A percentile compares a stretch with the other conserved stretches of the same genome.
These are phyloP conservation scores for Hysterangium stoloniferum DNA, from an alignment of 768 basidiomycete species.

Conservation along the genomic window DNA sequence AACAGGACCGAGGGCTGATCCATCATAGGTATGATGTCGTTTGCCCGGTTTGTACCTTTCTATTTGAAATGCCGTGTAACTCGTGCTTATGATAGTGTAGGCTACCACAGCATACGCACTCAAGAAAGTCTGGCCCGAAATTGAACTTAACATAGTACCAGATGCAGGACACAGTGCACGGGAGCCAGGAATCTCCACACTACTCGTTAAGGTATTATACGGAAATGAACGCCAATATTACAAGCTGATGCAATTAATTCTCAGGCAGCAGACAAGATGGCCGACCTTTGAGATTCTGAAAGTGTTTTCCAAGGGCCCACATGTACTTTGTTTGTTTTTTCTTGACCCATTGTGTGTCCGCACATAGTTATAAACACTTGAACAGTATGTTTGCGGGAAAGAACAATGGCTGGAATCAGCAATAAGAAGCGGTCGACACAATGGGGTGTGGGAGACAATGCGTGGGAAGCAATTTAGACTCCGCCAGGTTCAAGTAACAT, in stretches of 20 bases:
- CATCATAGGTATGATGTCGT: constrained; percentile 60
- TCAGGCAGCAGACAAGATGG: constrained; percentile 17
- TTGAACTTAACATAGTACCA: constrained; percentile 66
- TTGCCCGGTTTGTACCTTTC: constrained; percentile 54
- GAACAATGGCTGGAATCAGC: too few species aligned
- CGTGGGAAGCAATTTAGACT: too few species aligned
- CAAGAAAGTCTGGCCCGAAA: constrained; percentile 79
- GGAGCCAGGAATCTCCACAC: constrained; percentile 60
- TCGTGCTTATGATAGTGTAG: constrained; percentile 26
- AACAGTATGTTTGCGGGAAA: too few species aligned
- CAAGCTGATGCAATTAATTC: neutral
- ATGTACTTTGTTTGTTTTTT: too few species aligned
- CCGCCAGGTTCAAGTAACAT: too few species aligned
- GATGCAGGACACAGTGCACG: constrained; percentile 85
- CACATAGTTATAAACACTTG: too few species aligned
- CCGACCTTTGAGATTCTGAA: constrained; percentile 10
- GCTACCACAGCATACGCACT: constrained; percentile 74
- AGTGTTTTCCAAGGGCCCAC: too few species aligned
- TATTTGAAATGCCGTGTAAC: neutral
- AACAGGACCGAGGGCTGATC: neutral
- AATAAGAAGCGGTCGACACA: too few species aligned
- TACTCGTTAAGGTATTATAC: constrained; percentile 57
- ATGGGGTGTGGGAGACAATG: too few species aligned
- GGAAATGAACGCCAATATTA: neutral
- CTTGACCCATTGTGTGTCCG: too few species aligned